Evolutionary conservation across 768 basidiomycete genomes (phyloP).

Genomic region (Collybia sp.): DNA sequence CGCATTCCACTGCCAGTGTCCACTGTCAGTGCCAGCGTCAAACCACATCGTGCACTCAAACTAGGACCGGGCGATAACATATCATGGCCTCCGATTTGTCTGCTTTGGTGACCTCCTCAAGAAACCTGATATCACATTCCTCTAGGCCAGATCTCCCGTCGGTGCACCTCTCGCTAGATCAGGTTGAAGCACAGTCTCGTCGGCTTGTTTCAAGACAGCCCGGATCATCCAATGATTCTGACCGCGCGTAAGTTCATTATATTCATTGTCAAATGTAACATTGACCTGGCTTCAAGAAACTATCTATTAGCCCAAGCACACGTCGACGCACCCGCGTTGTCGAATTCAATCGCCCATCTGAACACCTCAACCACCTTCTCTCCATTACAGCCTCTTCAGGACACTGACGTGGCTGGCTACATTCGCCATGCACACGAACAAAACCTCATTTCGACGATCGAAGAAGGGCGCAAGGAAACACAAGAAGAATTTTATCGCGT

Average conservation of each 20-base stretch:
- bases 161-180: conserved; percentile 86
- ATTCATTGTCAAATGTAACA: conserved; percentile 1
- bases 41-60: background rate
- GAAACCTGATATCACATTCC: conserved; percentile 72
- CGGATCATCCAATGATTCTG: conserved; percentile 56
- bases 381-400: conserved; percentile 87
- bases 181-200: conserved; percentile 91
- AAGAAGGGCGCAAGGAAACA: conserved; percentile 82
- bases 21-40: too few relatives aligned
- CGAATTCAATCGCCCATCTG: conserved; percentile 76
- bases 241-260: conserved; percentile 58
- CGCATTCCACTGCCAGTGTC: too few relatives aligned
- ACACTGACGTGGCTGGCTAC: conserved; percentile 92
- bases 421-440: conserved; percentile 94
- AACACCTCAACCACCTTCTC: conserved; percentile 82
- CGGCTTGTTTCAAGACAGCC: conserved; percentile 74
- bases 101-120: conserved; percentile 66
- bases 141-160: conserved; percentile 80
- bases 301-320: conserved; percentile 92
- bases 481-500: conserved; percentile 82
- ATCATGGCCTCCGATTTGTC: conserved; percentile 52
- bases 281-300: conserved; percentile 43
- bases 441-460: conserved; percentile 90
- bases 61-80: background rate
- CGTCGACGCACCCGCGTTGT: conserved; percentile 87